Percentiles rank a stretch among this genome's conserved stretches.
Conservation (phyloP, 192 early-diverging fungal genomes). For the Dispira simplex region DNA sequence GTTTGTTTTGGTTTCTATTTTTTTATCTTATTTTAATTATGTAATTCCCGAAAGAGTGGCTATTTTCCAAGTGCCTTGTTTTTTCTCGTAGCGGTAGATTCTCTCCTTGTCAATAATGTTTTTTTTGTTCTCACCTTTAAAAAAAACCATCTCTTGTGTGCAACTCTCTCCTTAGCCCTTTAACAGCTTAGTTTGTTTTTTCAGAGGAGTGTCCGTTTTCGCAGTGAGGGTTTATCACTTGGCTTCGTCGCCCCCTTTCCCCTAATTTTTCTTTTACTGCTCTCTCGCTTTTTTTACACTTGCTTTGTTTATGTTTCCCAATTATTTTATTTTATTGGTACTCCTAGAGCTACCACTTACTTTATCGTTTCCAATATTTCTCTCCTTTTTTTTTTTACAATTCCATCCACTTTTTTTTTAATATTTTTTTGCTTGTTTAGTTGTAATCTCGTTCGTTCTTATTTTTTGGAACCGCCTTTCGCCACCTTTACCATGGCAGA, state of each 20-base stretch:
- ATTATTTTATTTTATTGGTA: background rate
- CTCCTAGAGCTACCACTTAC: background rate
- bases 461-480: conserved; percentile 4
- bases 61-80: background rate
- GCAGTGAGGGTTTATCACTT: too few species aligned
- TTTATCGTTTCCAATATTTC: too few species aligned
- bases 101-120: background rate
- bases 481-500: background rate
- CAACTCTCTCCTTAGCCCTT: background rate
- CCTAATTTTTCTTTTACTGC: background rate
- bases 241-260: background rate
- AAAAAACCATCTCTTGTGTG: background rate
- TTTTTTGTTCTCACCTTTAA: background rate
- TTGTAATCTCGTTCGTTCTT: conserved; percentile 3
- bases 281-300: background rate
- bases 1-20: too few species aligned
- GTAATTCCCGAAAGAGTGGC: background rate
- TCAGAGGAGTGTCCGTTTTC: too few species aligned
- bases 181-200: background rate
- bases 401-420: background rate
- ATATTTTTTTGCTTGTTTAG: conserved; percentile 2
- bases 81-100: background rate
- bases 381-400: too few species aligned
- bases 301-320: conserved; percentile 1
- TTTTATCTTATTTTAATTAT: too few species aligned